Base-by-base conservation (phyloP, 2,329 filamentous ascomycete species). In the Nemania serpens region DNA sequence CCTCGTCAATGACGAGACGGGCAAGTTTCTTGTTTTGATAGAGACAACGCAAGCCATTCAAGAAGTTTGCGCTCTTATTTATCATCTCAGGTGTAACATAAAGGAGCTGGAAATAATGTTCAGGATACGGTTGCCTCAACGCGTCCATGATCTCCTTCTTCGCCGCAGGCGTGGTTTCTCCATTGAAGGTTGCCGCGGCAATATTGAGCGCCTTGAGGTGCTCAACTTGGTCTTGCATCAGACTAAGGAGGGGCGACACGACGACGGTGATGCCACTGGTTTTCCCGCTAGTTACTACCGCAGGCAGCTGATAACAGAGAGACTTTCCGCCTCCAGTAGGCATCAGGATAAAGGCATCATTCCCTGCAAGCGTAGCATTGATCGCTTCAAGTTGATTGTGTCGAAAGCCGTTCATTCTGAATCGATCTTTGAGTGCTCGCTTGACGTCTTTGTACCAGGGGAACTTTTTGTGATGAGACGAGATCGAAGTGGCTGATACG, bases 31-130 rank as follows among this genome's bases (percentile, higher is more conserved):
- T 80, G 52, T 86, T 86, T 13, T 76, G 75, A 74, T 97, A 84
- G n/a, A 99, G 80, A 2, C 79, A 81, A 53, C 85, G 78, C 64
- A 99, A 81, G 2, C 82, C 84, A 53, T 81, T 82, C 59, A 87
- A 79, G 74, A 98, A 90, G 2, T 79, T 78, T 43, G 82, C 75
- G 73, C 89, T 99, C 73, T 93, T 94, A 77, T 83, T 91, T 52
- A 99, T 82, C 94, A 98, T 98, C 77, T 99, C 95, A 0, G 95
- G 95, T 0, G 95, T 99, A 51, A 99, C 89, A 69, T 99, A 99
- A 7, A 99, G 85, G 49, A 99, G 80, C 72, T 97, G 90, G 45
- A 98, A 82, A 63, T 87, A 87, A 56, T 90, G 84, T 62, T 97
- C 91, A 0, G 91, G 90, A 25, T 87, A 82, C 2, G 76, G 75